Evolutionary conservation across 495 filamentous ascomycete genomes (phyloP).

Genomic region (Parathielavia hyrcaniae): DNA sequence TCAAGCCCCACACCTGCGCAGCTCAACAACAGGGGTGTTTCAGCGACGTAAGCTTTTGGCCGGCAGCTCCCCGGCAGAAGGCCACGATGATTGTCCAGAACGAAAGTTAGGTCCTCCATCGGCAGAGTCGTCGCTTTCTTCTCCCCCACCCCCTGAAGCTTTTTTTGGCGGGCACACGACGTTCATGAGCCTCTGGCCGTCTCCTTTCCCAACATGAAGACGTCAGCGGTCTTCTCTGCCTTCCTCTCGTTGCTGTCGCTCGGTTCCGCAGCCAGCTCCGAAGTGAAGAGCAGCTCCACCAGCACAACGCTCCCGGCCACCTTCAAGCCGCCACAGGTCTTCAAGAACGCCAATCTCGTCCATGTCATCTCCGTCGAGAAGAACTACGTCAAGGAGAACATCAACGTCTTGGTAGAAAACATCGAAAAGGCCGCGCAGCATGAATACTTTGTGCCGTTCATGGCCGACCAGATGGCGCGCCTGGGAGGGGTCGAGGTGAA

Average conservation of each 20-base stretch:
- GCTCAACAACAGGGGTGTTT: conserved; percentile 28
- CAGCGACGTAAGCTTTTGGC: conserved; percentile 39
- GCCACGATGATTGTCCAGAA: conserved; percentile 29
- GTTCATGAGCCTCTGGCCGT: conserved; percentile 37
- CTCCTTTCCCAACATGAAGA: conserved; percentile 47
- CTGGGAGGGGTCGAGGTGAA: conserved; percentile 84
- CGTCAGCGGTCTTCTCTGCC: conserved; percentile 45
- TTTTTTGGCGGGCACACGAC: conserved; percentile 17
- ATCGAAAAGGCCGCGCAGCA: conserved; percentile 62
- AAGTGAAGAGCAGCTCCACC: conserved; percentile 29
- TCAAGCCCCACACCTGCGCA: conserved; percentile 4
- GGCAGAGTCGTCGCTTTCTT: conserved; percentile 11
- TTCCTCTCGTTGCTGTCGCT: conserved; percentile 44
- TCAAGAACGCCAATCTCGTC: conserved; percentile 85
- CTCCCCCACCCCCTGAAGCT: conserved; percentile 1
- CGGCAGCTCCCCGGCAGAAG: conserved; percentile 28
- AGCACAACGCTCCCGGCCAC: conserved; percentile 50
- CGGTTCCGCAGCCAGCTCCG: conserved; percentile 32
- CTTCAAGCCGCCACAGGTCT: conserved; percentile 84
- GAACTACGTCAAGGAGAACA: conserved; percentile 75
- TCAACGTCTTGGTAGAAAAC: conserved; percentile 95
- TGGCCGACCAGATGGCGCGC: conserved; percentile 60
- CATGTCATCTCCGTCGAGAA: conserved; percentile 90
- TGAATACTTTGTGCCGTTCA: conserved; percentile 86
- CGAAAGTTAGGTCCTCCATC: conserved; percentile 11